Percentiles rank a stretch among this genome's conserved stretches.
These are phyloP conservation scores for Fremontodendron californicum DNA, from an alignment of 345 rosid species.

Conservation along the genomic window DNA sequence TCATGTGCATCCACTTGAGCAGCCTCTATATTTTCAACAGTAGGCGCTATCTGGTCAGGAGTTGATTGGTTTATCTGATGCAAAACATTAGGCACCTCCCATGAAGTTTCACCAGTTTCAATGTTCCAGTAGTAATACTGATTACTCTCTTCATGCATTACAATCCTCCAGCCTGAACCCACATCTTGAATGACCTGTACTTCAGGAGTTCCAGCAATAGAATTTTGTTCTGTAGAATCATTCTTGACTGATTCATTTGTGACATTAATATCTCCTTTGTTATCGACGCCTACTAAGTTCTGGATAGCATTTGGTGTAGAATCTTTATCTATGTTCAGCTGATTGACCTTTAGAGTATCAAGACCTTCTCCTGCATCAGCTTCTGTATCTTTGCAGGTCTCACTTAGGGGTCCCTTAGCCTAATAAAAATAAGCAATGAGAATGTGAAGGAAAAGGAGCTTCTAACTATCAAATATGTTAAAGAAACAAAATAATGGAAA, in stretches of 20 bases:
- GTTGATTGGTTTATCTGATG: slow-evolving; percentile 34
- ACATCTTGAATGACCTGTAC: slow-evolving; percentile 44
- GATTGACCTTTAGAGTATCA: slow-evolving; percentile 24
- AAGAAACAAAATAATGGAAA: neutral
- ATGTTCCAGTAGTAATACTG: slow-evolving; percentile 93
- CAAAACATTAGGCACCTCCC: slow-evolving; percentile 73
- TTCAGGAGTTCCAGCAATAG: slow-evolving; percentile 39
- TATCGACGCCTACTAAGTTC: slow-evolving; percentile 28
- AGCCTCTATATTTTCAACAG: slow-evolving; percentile 31
- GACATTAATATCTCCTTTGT: slow-evolving; percentile 19
- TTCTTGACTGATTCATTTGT: slow-evolving; percentile 31
- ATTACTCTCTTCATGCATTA: slow-evolving; percentile 83
- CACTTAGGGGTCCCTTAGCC: slow-evolving; percentile 36
- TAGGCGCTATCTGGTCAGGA: slow-evolving; percentile 25
- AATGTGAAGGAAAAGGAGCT: slow-evolving; percentile 9
- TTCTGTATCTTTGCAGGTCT: slow-evolving; percentile 34
- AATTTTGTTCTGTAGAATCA: slow-evolving; percentile 30
- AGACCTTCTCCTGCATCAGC: slow-evolving; percentile 28
- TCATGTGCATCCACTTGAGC: slow-evolving; percentile 27
- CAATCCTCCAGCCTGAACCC: slow-evolving; percentile 67
- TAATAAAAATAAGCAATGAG: slow-evolving; percentile 26
- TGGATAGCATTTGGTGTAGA: slow-evolving; percentile 27
- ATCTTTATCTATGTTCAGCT: slow-evolving; percentile 31
- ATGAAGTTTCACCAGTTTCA: slow-evolving; percentile 95
- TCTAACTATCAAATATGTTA: neutral